Conservation (phyloP, 31 red algal genomes). For the Odonthalia washingtoniensis region DNA sequence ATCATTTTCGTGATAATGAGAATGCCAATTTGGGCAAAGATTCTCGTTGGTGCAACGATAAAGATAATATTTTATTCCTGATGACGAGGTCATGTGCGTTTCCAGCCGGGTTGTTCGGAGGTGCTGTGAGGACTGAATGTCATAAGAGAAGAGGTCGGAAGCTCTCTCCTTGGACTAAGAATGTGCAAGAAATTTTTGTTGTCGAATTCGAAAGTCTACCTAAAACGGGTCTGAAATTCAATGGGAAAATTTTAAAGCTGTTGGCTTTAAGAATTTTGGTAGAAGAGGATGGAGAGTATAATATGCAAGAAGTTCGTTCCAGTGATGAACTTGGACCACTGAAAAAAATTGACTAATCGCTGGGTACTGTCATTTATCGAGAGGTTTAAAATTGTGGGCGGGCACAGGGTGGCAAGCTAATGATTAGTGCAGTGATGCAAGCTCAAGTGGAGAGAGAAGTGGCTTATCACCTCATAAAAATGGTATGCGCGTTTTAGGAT, state of each 20-base stretch:
- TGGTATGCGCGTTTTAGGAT: neutral
- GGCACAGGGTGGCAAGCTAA: slow-evolving; percentile 19
- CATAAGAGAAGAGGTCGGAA: too few relatives aligned
- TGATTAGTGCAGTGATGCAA: slow-evolving; percentile 23
- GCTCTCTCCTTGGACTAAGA: too few relatives aligned
- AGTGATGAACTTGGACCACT: neutral
- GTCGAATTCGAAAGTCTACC: slow-evolving; percentile 15
- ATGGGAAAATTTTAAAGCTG: slow-evolving; percentile 7
- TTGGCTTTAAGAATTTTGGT: slow-evolving; percentile 16
- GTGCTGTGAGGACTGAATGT: too few relatives aligned
- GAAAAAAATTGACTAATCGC: slow-evolving; percentile 9
- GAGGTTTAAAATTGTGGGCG: slow-evolving; percentile 21
- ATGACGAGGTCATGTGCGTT: too few relatives aligned
- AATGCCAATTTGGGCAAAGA: too few relatives aligned
- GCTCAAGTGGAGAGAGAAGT: slow-evolving; percentile 15
- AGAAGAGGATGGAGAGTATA: neutral
- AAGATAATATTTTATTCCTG: too few relatives aligned
- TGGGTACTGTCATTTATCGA: slow-evolving; percentile 33
- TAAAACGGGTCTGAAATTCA: slow-evolving; percentile 17
- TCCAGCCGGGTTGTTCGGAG: too few relatives aligned
- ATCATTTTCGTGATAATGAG: too few relatives aligned
- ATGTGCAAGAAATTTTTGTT: too few relatives aligned
- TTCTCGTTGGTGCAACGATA: too few relatives aligned
- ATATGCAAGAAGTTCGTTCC: neutral
- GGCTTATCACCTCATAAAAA: neutral